Evolutionary conservation across 495 filamentous ascomycete genomes (phyloP).

Genomic region (Thozetella sp.): DNA sequence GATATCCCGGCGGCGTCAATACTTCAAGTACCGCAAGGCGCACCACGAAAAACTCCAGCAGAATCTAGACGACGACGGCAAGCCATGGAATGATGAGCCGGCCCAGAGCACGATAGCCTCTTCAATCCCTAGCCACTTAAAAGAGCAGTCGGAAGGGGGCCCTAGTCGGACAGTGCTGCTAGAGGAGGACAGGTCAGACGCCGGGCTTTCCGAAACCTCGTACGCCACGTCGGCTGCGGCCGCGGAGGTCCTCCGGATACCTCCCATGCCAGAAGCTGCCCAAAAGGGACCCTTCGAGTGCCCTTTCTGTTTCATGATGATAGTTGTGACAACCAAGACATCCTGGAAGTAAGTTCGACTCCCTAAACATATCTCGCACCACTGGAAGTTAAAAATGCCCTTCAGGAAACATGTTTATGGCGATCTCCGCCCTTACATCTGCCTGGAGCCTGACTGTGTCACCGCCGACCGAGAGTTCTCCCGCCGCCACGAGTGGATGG

Average conservation of each 20-base stretch:
- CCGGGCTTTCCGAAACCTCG: conserved; percentile 10
- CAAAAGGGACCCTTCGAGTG: conserved; percentile 22
- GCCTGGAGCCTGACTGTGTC: conserved; percentile 19
- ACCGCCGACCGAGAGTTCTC: conserved; percentile 17
- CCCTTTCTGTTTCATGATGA: conserved; percentile 29
- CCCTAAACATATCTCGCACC: not conserved
- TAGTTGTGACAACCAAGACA: conserved; percentile 13
- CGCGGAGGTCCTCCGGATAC: conserved; percentile 3
- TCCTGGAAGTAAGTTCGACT: conserved; percentile 23
- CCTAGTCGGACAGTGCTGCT: not conserved
- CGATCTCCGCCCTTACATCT: conserved; percentile 27
- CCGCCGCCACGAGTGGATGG: conserved; percentile 25
- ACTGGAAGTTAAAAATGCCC: not conserved
- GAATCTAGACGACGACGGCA: conserved; percentile 10
- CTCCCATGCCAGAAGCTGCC: conserved; percentile 3
- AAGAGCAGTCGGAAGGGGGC: not conserved
- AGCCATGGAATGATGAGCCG: not conserved
- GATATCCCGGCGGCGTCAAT: conserved; percentile 34
- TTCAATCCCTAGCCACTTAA: conserved; percentile 2
- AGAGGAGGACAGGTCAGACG: conserved; percentile 11
- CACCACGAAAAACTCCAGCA: conserved; percentile 33
- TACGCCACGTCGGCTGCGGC: conserved; percentile 3
- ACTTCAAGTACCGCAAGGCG: conserved; percentile 36
- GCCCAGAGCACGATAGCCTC: conserved; percentile 3
- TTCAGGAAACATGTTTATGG: conserved; percentile 22